Percentiles rank a stretch among this genome's conserved stretches.
Conservation (phyloP, 306 rosid species). For the Acacia melanoxylon region DNA sequence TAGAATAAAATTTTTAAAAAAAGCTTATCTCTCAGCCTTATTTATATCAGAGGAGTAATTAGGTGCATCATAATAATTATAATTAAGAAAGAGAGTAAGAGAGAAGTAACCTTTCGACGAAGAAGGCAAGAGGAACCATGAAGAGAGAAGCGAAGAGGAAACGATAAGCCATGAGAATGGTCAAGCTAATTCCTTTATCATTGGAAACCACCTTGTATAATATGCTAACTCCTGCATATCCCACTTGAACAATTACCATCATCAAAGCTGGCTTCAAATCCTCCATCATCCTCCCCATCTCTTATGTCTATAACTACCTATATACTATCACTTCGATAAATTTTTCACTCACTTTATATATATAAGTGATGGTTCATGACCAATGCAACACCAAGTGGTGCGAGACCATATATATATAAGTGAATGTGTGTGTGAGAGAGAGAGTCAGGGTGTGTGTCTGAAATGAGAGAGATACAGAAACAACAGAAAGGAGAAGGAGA, state of each 20-base stretch:
- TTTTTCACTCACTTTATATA: neutral
- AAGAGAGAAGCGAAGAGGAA: constrained; percentile 28
- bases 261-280: constrained; percentile 25
- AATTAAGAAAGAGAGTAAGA: too few relatives aligned
- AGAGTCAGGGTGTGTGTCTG: neutral
- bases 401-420: neutral
- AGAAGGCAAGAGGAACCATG: constrained; percentile 35
- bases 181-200: constrained; percentile 14
- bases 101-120: constrained; percentile 25
- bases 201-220: constrained; percentile 27
- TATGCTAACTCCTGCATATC: constrained; percentile 30
- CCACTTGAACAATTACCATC: constrained; percentile 25
- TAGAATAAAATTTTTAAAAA: too few relatives aligned
- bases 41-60: too few relatives aligned
- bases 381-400: neutral
- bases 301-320: too few relatives aligned
- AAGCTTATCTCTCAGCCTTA: too few relatives aligned
- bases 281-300: constrained; percentile 10
- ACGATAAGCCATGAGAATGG: constrained; percentile 33
- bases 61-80: too few relatives aligned
- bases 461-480: neutral
- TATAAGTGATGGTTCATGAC: neutral
- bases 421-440: neutral
- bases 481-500: neutral
- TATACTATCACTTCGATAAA: neutral